Base-by-base conservation (phyloP, 163 green algal species). In the Chlorella variabilis region DNA sequence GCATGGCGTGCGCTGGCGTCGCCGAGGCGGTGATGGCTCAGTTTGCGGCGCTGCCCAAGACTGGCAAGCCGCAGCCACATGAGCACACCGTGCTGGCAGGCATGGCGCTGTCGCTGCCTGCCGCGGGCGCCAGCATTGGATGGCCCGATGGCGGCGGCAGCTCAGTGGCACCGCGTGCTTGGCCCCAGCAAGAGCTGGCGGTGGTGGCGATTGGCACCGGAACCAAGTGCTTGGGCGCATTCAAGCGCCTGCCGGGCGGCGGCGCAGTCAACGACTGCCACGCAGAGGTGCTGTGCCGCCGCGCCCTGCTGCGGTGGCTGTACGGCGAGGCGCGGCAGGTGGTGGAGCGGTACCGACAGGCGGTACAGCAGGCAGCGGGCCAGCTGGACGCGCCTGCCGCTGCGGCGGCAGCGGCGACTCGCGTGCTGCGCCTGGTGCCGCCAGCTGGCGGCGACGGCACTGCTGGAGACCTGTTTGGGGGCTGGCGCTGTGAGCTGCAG, bases 71-170 rank as follows among this genome's bases (percentile, higher is more conserved):
- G 0, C 92, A 97, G 84, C 41, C 85, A 0, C 87, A 96, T 58
- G 94, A 98, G 86, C 84, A 95, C 83, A 97, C 95, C 0, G 90
- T 95, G 13, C 82, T 98, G 33, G 93, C 94, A 63, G 87, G 74
- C 34, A 84, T 91, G 56, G 84, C 76, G 8, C 4, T 88, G 11
- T 80, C 65, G 23, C 68, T 81, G 36, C 45, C 71, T 18, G 2
- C 59, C 4, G 3, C 39, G 2, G 38, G 8, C 54, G 18, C 36
- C 36, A 5, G 36, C 27, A 58, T n/a, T n/a, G n/a, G n/a, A n/a
- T n/a, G n/a, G n/a, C n/a, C n/a, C n/a, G n/a, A n/a, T n/a, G n/a
- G n/a, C n/a, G n/a, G 65, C 65, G 38, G 38, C 65, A 9, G 38
- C 38, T 9, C 18, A 54, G 63, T 7, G 63, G 5, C 29, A 38